A percentile compares a stretch with the other conserved stretches of the same genome.
phyloP scores from a whole-genome alignment of 129 eudicot genomes.

The Cynara cardunculus region DNA sequence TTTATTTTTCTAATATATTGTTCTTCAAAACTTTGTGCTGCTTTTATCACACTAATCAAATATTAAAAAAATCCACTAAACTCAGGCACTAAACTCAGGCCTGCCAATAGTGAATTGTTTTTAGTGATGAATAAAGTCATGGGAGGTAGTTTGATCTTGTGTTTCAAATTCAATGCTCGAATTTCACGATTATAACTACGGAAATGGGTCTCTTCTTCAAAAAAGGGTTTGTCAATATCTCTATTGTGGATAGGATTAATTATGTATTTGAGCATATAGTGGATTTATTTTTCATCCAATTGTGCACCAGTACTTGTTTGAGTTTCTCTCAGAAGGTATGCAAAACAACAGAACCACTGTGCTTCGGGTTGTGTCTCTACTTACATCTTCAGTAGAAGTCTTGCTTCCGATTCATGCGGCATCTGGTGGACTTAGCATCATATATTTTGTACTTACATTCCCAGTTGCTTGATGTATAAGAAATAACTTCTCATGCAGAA shows the following conservation, averaged over 20 bases:
- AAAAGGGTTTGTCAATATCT: neutral
- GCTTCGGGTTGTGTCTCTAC: neutral
- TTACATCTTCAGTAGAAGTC: neutral
- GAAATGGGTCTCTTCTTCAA: neutral
- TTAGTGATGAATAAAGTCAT: neutral
- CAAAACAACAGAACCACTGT: neutral
- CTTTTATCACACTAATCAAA: neutral
- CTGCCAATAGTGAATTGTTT: neutral
- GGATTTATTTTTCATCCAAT: neutral
- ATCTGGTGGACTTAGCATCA: neutral
- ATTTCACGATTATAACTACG: neutral
- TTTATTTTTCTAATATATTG: neutral
- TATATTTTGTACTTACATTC: neutral
- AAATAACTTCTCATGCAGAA: neutral
- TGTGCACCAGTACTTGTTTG: neutral
- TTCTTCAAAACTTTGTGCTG: neutral
- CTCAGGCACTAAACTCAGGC: neutral
- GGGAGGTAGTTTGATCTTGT: neutral
- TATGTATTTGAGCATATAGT: neutral
- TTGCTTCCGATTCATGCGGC: neutral
- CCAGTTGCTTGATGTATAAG: neutral
- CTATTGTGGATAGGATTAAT: neutral
- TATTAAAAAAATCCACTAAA: neutral
- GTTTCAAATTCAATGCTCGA: neutral
- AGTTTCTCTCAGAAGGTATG: neutral